Evolutionary conservation across 495 filamentous ascomycete species (phyloP), one percentile per base, ranked within the genome.

Genomic region (Letharia columbiana): DNA sequence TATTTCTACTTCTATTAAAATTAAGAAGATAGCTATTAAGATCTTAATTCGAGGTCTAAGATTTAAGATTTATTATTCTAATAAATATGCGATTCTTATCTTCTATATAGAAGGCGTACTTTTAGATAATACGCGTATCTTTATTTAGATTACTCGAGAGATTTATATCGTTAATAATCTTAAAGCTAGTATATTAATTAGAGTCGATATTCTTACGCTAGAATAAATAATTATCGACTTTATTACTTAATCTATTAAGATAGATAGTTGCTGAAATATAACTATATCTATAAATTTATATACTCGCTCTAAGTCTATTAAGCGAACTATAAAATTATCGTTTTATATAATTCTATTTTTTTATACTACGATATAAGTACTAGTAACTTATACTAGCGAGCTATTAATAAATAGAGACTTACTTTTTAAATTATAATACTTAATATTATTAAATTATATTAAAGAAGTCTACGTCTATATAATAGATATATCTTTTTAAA

Each of bases 361-460:
- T 41, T 17, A 6, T 42, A 2, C 11, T 13, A 42, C 2, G 2
- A 12, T 10, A 10, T 12, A 11, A 11, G 18, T 62, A 17, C 28
- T 28, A 6, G 28, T 62, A 10, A 23, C 56, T 5, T 64, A 64
- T 13, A 0, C 10, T 37, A 13, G 44, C 20, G 18, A 65, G 10
- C 52, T 65, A 65, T n/a, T 11, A 40, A 37, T 39, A 8, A 57
- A 65, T 23, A 4, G 50, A 65, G 50, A 65, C n/a, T 28, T 58
- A 6, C 47, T 65, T 2, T 58, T 65, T 11, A 42, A 42, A 13
- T 15, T 4, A 45, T 2, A 42, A 23, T 42, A 33, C 15, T 45
- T 20, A 2, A 4, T 62, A 31, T 31, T 5, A 0, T 12, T 62
- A 6, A 12, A 15, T 1, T 31, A 39, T 12, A 18, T 5, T n/a